Evolutionary conservation across 2,329 filamentous ascomycete species (phyloP).

Genomic region (Aspergillus sclerotialis): DNA sequence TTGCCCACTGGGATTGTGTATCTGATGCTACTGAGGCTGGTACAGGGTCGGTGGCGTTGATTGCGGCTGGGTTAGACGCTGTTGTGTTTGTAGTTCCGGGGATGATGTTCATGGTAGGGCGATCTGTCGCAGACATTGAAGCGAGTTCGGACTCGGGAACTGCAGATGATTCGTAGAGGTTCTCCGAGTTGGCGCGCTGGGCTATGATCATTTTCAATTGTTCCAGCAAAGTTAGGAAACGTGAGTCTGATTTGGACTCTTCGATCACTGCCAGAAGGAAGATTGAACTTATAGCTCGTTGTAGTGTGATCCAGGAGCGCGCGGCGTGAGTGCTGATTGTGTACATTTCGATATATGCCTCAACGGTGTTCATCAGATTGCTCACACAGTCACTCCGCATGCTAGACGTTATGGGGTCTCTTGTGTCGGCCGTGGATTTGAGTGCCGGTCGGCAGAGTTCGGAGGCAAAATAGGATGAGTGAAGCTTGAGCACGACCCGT

Average conservation of each 20-base stretch:
- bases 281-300: slow-evolving; percentile 41
- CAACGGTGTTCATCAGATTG: slow-evolving; percentile 50
- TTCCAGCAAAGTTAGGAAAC: slow-evolving; percentile 33
- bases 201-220: slow-evolving; percentile 39
- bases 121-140: not conserved
- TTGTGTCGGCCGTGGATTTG: slow-evolving; percentile 42
- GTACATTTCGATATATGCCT: slow-evolving; percentile 54
- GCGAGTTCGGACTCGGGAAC: slow-evolving; percentile 10
- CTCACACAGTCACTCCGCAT: slow-evolving; percentile 50
- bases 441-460: slow-evolving; percentile 57
- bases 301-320: slow-evolving; percentile 41
- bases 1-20: slow-evolving; percentile 39
- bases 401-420: slow-evolving; percentile 29
- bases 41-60: slow-evolving; percentile 21
- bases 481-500: slow-evolving; percentile 54
- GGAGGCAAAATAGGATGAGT: slow-evolving; percentile 56
- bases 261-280: slow-evolving; percentile 41
- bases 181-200: slow-evolving; percentile 33
- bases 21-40: slow-evolving; percentile 23
- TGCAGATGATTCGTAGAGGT: slow-evolving; percentile 17
- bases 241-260: slow-evolving; percentile 35
- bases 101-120: slow-evolving; percentile 16
- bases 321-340: slow-evolving; percentile 35
- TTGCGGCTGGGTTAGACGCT: slow-evolving; percentile 15
- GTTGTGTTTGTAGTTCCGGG: slow-evolving; percentile 24